Conservation (phyloP, 2,329 filamentous ascomycete species). For the Fusarium papillatum region DNA sequence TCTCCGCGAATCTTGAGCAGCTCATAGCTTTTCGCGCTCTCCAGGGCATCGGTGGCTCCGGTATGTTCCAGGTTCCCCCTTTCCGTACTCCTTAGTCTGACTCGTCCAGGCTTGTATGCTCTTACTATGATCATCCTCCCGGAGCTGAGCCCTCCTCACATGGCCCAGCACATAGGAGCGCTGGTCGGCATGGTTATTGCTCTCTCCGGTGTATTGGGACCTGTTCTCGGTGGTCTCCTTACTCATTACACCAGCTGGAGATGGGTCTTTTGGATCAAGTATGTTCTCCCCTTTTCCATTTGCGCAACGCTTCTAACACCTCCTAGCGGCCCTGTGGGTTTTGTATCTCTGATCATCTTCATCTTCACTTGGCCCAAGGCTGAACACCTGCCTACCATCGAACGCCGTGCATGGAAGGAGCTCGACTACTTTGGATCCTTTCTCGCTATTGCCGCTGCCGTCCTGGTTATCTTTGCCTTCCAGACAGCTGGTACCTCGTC, state of each 20-base stretch:
- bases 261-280: slow-evolving; percentile 74
- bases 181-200: slow-evolving; percentile 64
- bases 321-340: slow-evolving; percentile 63
- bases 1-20: slow-evolving; percentile 50
- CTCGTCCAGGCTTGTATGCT: slow-evolving; percentile 62
- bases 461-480: slow-evolving; percentile 70
- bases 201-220: slow-evolving; percentile 63
- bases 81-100: neutral
- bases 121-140: slow-evolving; percentile 68
- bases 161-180: slow-evolving; percentile 59
- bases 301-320: slow-evolving; percentile 6
- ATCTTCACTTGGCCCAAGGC: slow-evolving; percentile 63
- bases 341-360: slow-evolving; percentile 61
- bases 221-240: slow-evolving; percentile 64
- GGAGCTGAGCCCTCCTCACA: slow-evolving; percentile 59
- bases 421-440: slow-evolving; percentile 67
- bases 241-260: slow-evolving; percentile 64
- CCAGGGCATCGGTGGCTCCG: slow-evolving; percentile 66
- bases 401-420: slow-evolving; percentile 60
- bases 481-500: slow-evolving; percentile 60
- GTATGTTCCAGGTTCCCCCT: slow-evolving; percentile 39
- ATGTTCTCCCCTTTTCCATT: neutral
- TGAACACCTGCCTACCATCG: slow-evolving; percentile 53
- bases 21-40: slow-evolving; percentile 63
- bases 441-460: slow-evolving; percentile 66